phyloP scores from a whole-genome alignment of 1,284 basidiomycete genomes.

The Pseudozyma sp. region DNA sequence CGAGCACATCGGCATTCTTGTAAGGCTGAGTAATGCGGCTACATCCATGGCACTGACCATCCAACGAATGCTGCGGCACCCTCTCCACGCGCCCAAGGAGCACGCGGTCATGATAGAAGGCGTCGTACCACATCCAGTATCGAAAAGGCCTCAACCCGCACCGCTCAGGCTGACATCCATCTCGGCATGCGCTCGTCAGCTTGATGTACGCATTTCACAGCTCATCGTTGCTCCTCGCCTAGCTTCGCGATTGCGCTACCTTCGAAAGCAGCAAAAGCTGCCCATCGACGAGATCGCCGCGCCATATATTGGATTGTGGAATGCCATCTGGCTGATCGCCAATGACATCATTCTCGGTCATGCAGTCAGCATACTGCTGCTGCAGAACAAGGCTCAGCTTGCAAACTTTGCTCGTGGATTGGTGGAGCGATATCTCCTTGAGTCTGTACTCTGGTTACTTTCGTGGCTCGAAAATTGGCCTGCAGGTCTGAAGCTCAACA shows the following conservation, averaged over 20 bases:
- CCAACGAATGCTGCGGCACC: constrained; percentile 12
- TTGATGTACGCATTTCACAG: constrained; percentile 69
- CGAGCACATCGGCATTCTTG: not conserved
- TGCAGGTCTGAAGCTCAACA: constrained; percentile 93
- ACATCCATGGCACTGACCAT: constrained; percentile 15
- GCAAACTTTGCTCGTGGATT: constrained; percentile 6
- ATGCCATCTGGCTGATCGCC: constrained; percentile 86
- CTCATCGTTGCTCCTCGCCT: constrained; percentile 68
- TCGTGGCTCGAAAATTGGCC: constrained; percentile 95
- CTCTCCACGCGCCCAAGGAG: constrained; percentile 14
- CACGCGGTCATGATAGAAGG: constrained; percentile 15
- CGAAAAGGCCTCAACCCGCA: constrained; percentile 11
- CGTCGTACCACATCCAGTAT: not conserved
- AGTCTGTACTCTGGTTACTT: constrained; percentile 69
- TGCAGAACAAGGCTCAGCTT: constrained; percentile 22
- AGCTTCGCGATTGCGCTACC: constrained; percentile 21
- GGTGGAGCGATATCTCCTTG: constrained; percentile 20
- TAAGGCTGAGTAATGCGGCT: not conserved
- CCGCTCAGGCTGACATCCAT: constrained; percentile 11
- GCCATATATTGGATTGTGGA: constrained; percentile 79
- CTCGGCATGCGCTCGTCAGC: constrained; percentile 67
- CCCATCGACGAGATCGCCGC: constrained; percentile 33
- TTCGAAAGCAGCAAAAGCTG: constrained; percentile 17
- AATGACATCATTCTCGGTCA: constrained; percentile 88
- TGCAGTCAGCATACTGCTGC: constrained; percentile 73